Evolutionary conservation across 148 eudicot genomes (phyloP).

Genomic region (Bassia scoparia): DNA sequence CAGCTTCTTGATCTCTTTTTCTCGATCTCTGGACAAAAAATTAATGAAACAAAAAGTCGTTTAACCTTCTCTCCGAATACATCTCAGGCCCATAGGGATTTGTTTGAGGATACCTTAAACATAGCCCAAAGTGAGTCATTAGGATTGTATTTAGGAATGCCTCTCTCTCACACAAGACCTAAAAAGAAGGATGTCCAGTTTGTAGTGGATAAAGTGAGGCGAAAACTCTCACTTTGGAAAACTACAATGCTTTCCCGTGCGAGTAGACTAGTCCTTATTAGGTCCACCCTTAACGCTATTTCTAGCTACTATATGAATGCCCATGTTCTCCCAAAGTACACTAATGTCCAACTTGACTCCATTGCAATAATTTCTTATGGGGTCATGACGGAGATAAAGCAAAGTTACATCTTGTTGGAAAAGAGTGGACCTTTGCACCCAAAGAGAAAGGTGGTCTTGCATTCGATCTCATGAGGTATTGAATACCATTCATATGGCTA

Average conservation of each 20-base stretch:
- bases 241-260: not conserved
- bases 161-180: not conserved
- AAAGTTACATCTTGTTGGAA: not conserved
- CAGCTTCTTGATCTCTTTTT: not conserved
- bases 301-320: not conserved
- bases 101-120: not conserved
- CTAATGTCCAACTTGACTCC: not conserved
- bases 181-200: not conserved
- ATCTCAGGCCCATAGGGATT: not conserved
- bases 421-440: not conserved
- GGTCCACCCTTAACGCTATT: not conserved
- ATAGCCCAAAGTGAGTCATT: not conserved
- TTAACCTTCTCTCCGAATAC: not conserved
- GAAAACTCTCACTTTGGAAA: not conserved
- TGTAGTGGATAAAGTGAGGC: not conserved
- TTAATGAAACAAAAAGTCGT: not conserved
- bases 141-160: not conserved
- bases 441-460: not conserved
- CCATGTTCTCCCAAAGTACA: not conserved
- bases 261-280: not conserved
- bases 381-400: not conserved
- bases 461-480: not conserved
- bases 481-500: not conserved
- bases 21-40: not conserved
- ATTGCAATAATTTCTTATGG: not conserved